These are phyloP conservation scores for Triticum urartu DNA, from an alignment of 176 grass and related monocot genomes.

Conservation along the genomic window DNA sequence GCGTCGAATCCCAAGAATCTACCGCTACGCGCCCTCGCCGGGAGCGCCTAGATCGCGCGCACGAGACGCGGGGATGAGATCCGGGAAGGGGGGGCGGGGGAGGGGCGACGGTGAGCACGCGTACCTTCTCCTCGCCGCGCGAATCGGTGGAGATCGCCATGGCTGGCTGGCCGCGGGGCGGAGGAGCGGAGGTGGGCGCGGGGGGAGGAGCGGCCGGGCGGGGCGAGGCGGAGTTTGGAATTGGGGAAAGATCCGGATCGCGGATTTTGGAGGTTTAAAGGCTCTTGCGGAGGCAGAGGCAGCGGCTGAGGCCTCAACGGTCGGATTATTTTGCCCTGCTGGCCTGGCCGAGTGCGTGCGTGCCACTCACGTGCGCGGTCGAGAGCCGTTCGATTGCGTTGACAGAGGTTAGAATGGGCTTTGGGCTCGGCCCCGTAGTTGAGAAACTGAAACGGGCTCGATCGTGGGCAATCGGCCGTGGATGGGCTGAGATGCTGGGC, in stretches of 20 bases:
- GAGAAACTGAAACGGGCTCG: not conserved
- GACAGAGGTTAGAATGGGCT: not conserved
- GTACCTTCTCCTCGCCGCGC: constrained; percentile 62
- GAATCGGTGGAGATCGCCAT: constrained; percentile 76
- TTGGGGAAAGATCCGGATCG: not conserved
- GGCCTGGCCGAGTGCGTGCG: not conserved
- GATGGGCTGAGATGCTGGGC: not conserved
- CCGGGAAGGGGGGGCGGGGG: not conserved
- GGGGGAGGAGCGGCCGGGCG: not conserved
- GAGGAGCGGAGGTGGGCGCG: not conserved
- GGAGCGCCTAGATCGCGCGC: not conserved
- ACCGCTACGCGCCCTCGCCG: not conserved
- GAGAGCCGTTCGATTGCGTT: not conserved
- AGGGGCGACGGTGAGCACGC: not conserved
- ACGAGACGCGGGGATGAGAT: not conserved
- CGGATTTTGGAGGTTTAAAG: constrained; percentile 8
- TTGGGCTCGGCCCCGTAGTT: not conserved
- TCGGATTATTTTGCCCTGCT: constrained; percentile 36
- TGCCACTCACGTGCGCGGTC: constrained; percentile 24
- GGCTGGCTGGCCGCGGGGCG: not conserved
- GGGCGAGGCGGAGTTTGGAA: constrained; percentile 16
- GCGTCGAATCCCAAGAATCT: not conserved
- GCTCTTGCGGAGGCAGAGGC: not conserved
- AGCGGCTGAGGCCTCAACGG: constrained; percentile 46
- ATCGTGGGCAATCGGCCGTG: not conserved